Percentiles rank a stretch among this genome's conserved stretches.
phyloP scores from a whole-genome alignment of 2,329 filamentous ascomycete species.

The Ascochyta lentis region DNA sequence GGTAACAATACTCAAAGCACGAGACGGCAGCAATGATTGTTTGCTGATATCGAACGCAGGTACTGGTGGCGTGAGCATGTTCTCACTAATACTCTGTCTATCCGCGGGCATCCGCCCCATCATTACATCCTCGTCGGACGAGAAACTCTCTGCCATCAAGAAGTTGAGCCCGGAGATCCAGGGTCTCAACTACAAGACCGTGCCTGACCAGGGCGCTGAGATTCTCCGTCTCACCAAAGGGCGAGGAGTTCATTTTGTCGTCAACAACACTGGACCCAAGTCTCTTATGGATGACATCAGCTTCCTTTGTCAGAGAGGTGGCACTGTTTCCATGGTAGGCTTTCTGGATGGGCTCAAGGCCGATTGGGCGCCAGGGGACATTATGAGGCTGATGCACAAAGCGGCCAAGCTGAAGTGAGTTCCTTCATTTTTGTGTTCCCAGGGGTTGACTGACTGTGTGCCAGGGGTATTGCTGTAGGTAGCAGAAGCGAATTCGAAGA shows the following conservation, averaged over 20 bases:
- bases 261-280: conserved; percentile 47
- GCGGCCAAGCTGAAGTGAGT: conserved; percentile 30
- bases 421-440: no score
- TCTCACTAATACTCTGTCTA: conserved; percentile 35
- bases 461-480: conserved; percentile 9
- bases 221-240: conserved; percentile 55
- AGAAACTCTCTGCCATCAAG: conserved; percentile 60
- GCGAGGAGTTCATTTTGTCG: conserved; percentile 54
- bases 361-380: conserved; percentile 13
- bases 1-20: conserved; percentile 3
- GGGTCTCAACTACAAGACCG: conserved; percentile 66
- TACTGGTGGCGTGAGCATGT: conserved; percentile 52
- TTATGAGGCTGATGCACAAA: conserved; percentile 31
- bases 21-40: not conserved
- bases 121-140: conserved; percentile 64
- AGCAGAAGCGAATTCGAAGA: conserved; percentile 5
- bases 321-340: conserved; percentile 34
- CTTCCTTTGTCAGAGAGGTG: conserved; percentile 20
- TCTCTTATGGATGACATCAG: conserved; percentile 27
- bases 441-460: not conserved
- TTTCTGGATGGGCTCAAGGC: conserved; percentile 28
- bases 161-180: conserved; percentile 22
- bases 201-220: conserved; percentile 61
- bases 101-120: conserved; percentile 53
- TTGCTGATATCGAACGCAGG: conserved; percentile 22